Conservation (phyloP, 257 asterid genomes). For the Cruciata laevipes region DNA sequence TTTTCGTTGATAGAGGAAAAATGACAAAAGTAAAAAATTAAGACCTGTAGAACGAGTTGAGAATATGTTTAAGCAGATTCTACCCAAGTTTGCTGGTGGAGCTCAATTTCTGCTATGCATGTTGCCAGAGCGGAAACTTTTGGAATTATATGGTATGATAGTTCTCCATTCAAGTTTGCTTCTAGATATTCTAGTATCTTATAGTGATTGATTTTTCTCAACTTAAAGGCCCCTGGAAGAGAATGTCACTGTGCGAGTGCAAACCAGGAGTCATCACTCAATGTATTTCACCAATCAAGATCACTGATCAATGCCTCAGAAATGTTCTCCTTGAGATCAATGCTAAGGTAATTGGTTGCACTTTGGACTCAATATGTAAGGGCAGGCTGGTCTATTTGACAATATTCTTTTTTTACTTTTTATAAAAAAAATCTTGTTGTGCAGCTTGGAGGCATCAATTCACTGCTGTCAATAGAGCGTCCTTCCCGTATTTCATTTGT, state of each 20-base stretch:
- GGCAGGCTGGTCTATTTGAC: conserved; percentile 9
- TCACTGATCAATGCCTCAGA: conserved; percentile 70
- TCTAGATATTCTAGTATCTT: neutral
- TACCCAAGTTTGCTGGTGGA: conserved; percentile 53
- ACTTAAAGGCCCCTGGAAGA: conserved; percentile 92
- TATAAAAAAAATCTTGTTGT: neutral
- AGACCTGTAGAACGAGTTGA: conserved; percentile 71
- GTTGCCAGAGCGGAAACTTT: conserved; percentile 75
- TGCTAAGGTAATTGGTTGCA: conserved; percentile 54
- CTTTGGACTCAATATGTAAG: too few species aligned
- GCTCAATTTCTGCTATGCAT: conserved; percentile 75
- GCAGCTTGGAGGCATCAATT: conserved; percentile 92
- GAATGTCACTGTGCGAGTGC: conserved; percentile 52
- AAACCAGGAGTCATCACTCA: conserved; percentile 59
- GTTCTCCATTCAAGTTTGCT: conserved; percentile 14
- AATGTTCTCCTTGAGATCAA: conserved; percentile 90
- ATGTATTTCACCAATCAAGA: conserved; percentile 69
- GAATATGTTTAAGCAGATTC: conserved; percentile 68
- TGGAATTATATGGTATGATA: conserved; percentile 66
- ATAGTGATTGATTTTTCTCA: conserved; percentile 5
- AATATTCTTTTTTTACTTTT: conserved; percentile 8
- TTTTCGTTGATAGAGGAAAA: conserved; percentile 82
- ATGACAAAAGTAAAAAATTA: conserved; percentile 42
- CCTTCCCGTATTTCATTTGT: conserved; percentile 42
- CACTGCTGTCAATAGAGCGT: conserved; percentile 67